These are phyloP conservation scores for Suillus placidus DNA, from an alignment of 768 basidiomycete species.

Conservation along the genomic window DNA sequence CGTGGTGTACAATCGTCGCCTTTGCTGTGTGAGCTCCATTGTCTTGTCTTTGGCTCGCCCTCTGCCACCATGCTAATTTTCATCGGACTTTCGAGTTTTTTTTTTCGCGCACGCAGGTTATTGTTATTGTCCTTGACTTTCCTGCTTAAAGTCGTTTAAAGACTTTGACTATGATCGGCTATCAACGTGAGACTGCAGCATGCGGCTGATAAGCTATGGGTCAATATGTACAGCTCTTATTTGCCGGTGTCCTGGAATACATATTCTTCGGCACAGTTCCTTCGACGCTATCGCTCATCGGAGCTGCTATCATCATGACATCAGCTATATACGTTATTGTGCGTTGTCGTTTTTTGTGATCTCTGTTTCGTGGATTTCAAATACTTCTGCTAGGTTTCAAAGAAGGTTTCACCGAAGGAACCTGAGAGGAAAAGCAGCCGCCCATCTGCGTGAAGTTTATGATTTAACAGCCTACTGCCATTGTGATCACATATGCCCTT, in stretches of 20 bases:
- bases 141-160: slow-evolving; percentile 20
- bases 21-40: slow-evolving; percentile 13
- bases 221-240: slow-evolving; percentile 67
- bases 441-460: not conserved
- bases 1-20: slow-evolving; percentile 46
- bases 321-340: slow-evolving; percentile 10
- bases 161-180: slow-evolving; percentile 60
- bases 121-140: not conserved
- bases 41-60: not conserved
- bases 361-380: not conserved
- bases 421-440: not conserved
- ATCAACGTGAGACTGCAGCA: slow-evolving; percentile 67
- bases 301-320: slow-evolving; percentile 57
- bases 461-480: not conserved
- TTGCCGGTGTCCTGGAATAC: slow-evolving; percentile 64
- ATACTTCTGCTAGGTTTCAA: not conserved
- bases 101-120: slow-evolving; percentile 19
- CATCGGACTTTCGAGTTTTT: slow-evolving; percentile 20
- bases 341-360: not conserved
- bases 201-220: slow-evolving; percentile 65
- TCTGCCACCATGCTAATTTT: slow-evolving; percentile 14
- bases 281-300: slow-evolving; percentile 59
- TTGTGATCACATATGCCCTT: not conserved
- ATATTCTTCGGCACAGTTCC: slow-evolving; percentile 65
- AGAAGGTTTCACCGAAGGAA: not conserved